These are phyloP conservation scores for Begonia loranthoides DNA, from an alignment of 306 rosid genomes.

Conservation along the genomic window DNA sequence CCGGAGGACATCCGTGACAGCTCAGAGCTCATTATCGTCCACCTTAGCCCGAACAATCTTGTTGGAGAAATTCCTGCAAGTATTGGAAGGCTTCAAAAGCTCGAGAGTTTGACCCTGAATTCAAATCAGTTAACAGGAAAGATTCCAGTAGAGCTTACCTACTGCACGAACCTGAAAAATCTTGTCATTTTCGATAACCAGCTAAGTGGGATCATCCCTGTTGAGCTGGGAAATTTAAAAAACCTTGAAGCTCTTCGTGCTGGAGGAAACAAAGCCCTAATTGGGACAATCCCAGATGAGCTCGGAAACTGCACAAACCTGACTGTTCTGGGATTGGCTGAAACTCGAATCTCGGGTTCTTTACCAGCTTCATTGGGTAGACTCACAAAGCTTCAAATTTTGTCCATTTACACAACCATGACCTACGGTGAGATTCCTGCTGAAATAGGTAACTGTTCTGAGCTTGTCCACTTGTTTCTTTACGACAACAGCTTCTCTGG, in stretches of 20 bases:
- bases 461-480: constrained; percentile 61
- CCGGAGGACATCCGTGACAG: constrained; percentile 48
- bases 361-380: constrained; percentile 69
- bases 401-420: constrained; percentile 88
- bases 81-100: constrained; percentile 39
- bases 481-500: constrained; percentile 82
- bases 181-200: constrained; percentile 52
- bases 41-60: constrained; percentile 57
- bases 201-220: constrained; percentile 37
- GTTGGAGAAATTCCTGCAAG: constrained; percentile 53
- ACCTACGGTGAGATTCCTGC: constrained; percentile 81
- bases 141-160: constrained; percentile 51
- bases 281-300: constrained; percentile 64
- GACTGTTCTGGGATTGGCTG: constrained; percentile 67
- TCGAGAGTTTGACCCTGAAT: constrained; percentile 45
- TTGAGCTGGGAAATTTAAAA: constrained; percentile 37
- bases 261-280: constrained; percentile 70
- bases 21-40: constrained; percentile 30
- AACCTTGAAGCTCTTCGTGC: constrained; percentile 54
- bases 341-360: constrained; percentile 56
- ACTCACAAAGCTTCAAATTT: constrained; percentile 49
- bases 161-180: constrained; percentile 31
- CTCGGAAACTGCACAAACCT: constrained; percentile 62
- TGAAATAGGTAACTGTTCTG: constrained; percentile 82
- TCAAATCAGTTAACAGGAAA: constrained; percentile 66